phyloP scores from a whole-genome alignment of 208 protist genomes.

The Trypanosoma melophagium region DNA sequence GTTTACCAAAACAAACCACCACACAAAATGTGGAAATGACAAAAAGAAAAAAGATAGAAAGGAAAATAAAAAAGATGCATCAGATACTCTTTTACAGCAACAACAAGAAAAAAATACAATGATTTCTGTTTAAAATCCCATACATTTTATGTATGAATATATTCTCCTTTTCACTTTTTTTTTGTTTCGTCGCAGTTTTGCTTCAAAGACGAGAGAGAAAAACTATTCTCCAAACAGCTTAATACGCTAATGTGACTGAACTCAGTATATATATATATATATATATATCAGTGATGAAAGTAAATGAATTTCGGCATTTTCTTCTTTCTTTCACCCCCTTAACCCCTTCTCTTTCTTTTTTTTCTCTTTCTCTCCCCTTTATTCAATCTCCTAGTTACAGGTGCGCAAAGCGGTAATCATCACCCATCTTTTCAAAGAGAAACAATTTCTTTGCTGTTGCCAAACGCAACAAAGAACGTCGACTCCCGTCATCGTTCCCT shows the following conservation, averaged over 20 bases:
- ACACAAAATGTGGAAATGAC: background rate
- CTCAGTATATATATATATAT: slow-evolving; percentile 14
- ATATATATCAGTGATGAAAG: background rate
- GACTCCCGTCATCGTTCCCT: slow-evolving; percentile 7
- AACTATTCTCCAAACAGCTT: background rate
- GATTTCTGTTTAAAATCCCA: slow-evolving; percentile 5
- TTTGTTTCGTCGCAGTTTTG: background rate
- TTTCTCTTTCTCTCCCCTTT: background rate
- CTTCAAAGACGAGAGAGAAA: background rate
- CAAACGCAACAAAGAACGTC: slow-evolving; percentile 26
- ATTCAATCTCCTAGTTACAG: slow-evolving; percentile 5
- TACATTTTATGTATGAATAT: background rate
- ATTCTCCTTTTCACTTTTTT: slow-evolving; percentile 16
- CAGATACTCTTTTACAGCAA: too few species aligned
- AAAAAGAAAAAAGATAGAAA: slow-evolving; percentile 2
- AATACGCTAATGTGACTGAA: background rate
- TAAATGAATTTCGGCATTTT: slow-evolving; percentile 5
- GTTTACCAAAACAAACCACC: too few species aligned
- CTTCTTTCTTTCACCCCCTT: background rate
- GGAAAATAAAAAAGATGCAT: slow-evolving; percentile 4
- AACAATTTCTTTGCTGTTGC: slow-evolving; percentile 47
- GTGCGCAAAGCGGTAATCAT: slow-evolving; percentile 59
- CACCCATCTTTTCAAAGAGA: slow-evolving; percentile 64
- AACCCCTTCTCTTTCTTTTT: slow-evolving; percentile 17
- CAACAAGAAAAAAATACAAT: slow-evolving; percentile 12